Conservation (phyloP, 169 alveolate genomes). For the Toxoplasma gondii region DNA sequence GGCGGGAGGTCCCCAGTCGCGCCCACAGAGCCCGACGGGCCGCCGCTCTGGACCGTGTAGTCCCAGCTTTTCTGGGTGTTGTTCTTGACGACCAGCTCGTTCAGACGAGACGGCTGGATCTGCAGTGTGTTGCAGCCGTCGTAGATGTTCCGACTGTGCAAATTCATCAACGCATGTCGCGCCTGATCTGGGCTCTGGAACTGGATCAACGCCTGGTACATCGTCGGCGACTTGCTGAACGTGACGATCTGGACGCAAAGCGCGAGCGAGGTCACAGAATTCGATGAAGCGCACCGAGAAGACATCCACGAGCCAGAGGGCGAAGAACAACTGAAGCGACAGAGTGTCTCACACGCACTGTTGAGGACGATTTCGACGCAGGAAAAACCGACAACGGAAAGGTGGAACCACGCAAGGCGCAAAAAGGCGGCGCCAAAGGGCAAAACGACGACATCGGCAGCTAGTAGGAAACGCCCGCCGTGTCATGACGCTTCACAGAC, state of each 20-base stretch:
- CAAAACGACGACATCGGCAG: too few relatives aligned
- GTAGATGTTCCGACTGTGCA: conserved; percentile 76
- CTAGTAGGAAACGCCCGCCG: too few relatives aligned
- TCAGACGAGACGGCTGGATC: conserved; percentile 72
- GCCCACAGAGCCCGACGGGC: conserved; percentile 25
- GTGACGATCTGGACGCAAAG: conserved; percentile 70
- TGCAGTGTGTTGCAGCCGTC: conserved; percentile 78
- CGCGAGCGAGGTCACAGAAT: background rate
- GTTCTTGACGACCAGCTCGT: conserved; percentile 72
- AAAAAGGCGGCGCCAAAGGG: too few relatives aligned
- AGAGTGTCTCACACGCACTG: too few relatives aligned
- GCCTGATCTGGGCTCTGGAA: conserved; percentile 71
- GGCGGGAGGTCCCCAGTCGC: conserved; percentile 45
- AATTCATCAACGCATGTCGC: conserved; percentile 71
- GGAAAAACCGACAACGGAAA: too few relatives aligned
- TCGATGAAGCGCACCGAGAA: background rate
- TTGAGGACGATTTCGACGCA: too few relatives aligned
- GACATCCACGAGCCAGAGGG: background rate
- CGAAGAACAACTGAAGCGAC: background rate
- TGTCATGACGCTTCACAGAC: too few relatives aligned
- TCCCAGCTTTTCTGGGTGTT: conserved; percentile 76
- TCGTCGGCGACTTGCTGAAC: conserved; percentile 71
- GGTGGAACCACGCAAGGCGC: too few relatives aligned
- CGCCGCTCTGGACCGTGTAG: conserved; percentile 61
- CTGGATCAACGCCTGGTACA: conserved; percentile 79